phyloP scores from a whole-genome alignment of 306 rosid genomes.

The Chamaecrista fasciculata region DNA sequence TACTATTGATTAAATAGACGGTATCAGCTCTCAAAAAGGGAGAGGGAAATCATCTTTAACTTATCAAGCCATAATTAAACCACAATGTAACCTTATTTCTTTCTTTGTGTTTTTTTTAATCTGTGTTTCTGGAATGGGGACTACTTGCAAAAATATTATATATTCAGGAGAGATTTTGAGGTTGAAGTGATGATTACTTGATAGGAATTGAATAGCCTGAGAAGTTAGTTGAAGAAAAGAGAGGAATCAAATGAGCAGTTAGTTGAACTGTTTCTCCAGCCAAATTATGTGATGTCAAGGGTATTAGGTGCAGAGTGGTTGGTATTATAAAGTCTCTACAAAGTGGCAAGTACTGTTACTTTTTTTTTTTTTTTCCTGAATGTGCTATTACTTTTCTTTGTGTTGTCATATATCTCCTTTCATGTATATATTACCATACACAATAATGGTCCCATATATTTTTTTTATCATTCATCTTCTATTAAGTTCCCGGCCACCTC shows the following conservation, averaged over 20 bases:
- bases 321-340: conserved; percentile 46
- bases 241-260: conserved; percentile 32
- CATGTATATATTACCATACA: not conserved
- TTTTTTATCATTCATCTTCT: not conserved
- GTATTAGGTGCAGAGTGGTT: conserved; percentile 51
- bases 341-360: conserved; percentile 11
- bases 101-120: too few relatives aligned
- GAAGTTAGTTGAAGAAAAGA: conserved; percentile 35
- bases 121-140: too few relatives aligned
- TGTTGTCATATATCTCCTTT: too few relatives aligned
- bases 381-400: too few relatives aligned
- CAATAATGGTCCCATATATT: conserved; percentile 22
- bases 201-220: conserved; percentile 40
- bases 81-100: too few relatives aligned
- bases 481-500: too few relatives aligned
- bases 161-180: not conserved
- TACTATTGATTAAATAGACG: too few relatives aligned
- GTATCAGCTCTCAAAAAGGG: too few relatives aligned
- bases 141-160: too few relatives aligned
- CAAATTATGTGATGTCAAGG: conserved; percentile 36
- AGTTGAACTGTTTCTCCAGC: conserved; percentile 55
- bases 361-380: not conserved
- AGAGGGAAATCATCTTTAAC: too few relatives aligned
- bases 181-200: not conserved
- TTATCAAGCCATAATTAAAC: too few relatives aligned